A percentile compares a stretch with the other conserved stretches of the same genome.
Conservation (phyloP, 192 early-diverging fungal genomes). For the Coemansia sp. region DNA sequence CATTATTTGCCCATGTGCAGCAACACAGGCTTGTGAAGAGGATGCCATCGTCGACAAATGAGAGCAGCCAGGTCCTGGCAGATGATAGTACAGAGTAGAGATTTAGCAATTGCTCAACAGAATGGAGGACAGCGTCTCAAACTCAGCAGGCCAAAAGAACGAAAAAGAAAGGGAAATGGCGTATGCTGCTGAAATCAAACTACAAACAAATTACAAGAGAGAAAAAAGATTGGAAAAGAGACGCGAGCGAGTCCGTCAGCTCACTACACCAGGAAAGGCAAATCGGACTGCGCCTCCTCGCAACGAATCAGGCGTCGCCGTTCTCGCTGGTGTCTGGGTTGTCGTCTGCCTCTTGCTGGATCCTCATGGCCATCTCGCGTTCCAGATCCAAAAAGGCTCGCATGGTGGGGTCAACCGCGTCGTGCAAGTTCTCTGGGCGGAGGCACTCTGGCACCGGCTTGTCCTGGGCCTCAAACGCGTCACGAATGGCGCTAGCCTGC, state of each 20-base stretch:
- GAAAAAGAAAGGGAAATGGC: neutral
- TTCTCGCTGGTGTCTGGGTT: slow-evolving; percentile 2
- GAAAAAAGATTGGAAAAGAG: neutral
- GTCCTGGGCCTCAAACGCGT: slow-evolving; percentile 31
- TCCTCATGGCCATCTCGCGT: slow-evolving; percentile 42
- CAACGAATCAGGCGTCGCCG: neutral
- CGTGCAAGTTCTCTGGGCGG: slow-evolving; percentile 32
- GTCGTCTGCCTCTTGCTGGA: slow-evolving; percentile 39
- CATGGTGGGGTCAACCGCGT: slow-evolving; percentile 50
- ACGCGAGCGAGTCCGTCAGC: neutral
- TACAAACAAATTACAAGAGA: neutral
- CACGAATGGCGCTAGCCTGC: slow-evolving; percentile 25
- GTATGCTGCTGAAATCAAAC: neutral
- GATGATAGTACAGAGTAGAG: neutral
- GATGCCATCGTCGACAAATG: slow-evolving; percentile 6
- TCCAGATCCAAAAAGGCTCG: slow-evolving; percentile 55
- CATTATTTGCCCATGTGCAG: slow-evolving; percentile 22
- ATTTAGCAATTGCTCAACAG: neutral
- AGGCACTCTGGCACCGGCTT: slow-evolving; percentile 38
- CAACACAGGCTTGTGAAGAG: neutral
- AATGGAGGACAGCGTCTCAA: neutral
- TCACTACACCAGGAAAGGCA: neutral
- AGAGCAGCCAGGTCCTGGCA: neutral
- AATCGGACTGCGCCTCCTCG: neutral
- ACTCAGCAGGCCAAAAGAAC: neutral